A percentile compares a stretch with the other conserved stretches of the same genome.
phyloP scores from a whole-genome alignment of 495 filamentous ascomycete genomes.

The Trichoderma reesei region DNA sequence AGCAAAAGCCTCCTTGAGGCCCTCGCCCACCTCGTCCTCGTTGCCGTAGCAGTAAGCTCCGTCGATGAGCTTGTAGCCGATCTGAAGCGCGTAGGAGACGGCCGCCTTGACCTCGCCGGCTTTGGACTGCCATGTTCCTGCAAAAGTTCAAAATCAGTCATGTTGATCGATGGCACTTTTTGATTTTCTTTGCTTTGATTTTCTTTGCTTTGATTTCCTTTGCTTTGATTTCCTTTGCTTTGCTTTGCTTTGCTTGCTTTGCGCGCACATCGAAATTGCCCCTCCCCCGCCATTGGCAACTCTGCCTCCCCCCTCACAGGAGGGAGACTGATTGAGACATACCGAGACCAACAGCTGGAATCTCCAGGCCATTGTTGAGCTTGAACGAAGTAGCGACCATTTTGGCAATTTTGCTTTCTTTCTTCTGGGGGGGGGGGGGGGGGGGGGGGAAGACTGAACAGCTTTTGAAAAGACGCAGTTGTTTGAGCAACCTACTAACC shows the following conservation, averaged over 20 bases:
- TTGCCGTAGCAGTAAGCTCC: slow-evolving; percentile 50
- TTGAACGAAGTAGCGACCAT: slow-evolving; percentile 49
- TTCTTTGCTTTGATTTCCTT: not conserved
- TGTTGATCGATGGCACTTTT: not conserved
- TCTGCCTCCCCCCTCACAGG: not conserved
- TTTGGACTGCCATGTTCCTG: slow-evolving; percentile 66
- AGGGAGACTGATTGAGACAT: slow-evolving; percentile 22
- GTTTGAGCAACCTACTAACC: too few species aligned
- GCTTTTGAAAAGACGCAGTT: too few species aligned
- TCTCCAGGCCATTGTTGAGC: slow-evolving; percentile 66
- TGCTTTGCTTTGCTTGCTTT: not conserved
- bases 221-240: too few species aligned
- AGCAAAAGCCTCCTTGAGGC: slow-evolving; percentile 52
- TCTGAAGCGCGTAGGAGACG: slow-evolving; percentile 45
- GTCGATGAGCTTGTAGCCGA: slow-evolving; percentile 58
- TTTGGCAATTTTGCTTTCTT: slow-evolving; percentile 12
- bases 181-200: not conserved
- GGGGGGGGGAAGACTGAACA: too few species aligned
- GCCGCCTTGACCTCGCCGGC: slow-evolving; percentile 50
- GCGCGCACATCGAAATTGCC: not conserved
- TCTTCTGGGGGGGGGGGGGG: too few species aligned
- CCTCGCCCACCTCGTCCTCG: slow-evolving; percentile 47
- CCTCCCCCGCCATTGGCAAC: not conserved
- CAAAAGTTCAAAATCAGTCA: not conserved
- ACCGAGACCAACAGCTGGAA: slow-evolving; percentile 69